Evolutionary conservation across 2,329 filamentous ascomycete species (phyloP).

Genomic region (Claviceps humidiphila): DNA sequence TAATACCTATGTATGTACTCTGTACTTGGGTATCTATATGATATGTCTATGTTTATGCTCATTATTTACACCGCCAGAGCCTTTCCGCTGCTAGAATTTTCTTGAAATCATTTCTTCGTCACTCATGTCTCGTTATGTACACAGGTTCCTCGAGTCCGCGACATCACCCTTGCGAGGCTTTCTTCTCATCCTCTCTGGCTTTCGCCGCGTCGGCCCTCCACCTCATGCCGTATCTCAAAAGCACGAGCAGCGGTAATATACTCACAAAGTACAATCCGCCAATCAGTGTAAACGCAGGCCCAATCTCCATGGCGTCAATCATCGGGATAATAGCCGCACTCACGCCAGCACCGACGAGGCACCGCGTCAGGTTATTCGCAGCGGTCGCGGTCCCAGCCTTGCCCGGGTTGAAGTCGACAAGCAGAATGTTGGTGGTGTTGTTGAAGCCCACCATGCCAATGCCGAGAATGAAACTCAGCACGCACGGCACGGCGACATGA

Average conservation of each 20-base stretch:
- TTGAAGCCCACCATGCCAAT: slow-evolving; percentile 39
- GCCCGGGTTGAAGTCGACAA: slow-evolving; percentile 42
- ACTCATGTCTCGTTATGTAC: too few species aligned
- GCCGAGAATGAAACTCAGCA: slow-evolving; percentile 33
- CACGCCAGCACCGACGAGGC: slow-evolving; percentile 38
- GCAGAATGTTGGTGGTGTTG: slow-evolving; percentile 37
- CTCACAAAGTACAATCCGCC: slow-evolving; percentile 28
- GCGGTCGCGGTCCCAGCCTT: slow-evolving; percentile 41
- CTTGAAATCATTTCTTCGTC: too few species aligned
- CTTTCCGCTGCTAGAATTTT: too few species aligned
- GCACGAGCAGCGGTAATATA: slow-evolving; percentile 24
- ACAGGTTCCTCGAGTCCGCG: too few species aligned
- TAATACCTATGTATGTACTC: too few species aligned
- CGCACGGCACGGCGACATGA: slow-evolving; percentile 31
- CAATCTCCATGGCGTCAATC: slow-evolving; percentile 34
- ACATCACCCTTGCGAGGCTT: neutral
- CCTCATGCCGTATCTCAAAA: slow-evolving; percentile 28
- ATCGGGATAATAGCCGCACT: slow-evolving; percentile 39
- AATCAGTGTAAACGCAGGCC: slow-evolving; percentile 38
- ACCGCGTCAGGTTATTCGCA: slow-evolving; percentile 42
- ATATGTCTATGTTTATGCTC: too few species aligned
- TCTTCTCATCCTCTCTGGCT: slow-evolving; percentile 14
- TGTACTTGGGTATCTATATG: too few species aligned
- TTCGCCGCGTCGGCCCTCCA: slow-evolving; percentile 27
- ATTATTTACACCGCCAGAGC: too few species aligned